Evolutionary conservation across 441 rosid genomes (phyloP).

Genomic region (Gossypium schwendimanii): DNA sequence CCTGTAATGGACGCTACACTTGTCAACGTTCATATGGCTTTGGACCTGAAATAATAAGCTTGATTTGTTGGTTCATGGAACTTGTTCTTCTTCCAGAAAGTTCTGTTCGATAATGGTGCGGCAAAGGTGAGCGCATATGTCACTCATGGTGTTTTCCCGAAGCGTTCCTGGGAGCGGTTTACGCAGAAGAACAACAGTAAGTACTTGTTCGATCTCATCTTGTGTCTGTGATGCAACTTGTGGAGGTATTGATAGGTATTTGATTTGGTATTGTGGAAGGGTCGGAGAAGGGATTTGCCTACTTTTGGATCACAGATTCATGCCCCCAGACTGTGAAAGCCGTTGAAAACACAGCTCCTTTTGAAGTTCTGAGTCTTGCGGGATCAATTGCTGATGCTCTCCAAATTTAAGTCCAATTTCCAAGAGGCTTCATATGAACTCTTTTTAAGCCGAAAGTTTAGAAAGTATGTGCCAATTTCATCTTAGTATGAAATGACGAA

Average conservation of each 20-base stretch:
- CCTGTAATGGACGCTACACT: background rate
- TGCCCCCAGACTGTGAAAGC: conserved; percentile 83
- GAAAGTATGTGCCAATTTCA: no score
- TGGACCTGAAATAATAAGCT: background rate
- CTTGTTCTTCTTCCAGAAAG: conserved; percentile 53
- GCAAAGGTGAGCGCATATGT: conserved; percentile 92
- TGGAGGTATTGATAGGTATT: conserved; percentile 3
- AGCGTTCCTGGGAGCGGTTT: conserved; percentile 85
- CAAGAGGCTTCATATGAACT: background rate
- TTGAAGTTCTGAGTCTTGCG: conserved; percentile 82
- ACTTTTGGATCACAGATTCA: conserved; percentile 96
- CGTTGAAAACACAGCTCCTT: conserved; percentile 64
- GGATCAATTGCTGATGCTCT: conserved; percentile 84
- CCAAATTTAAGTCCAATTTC: conserved; percentile 41
- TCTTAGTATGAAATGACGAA: no score
- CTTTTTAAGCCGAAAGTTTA: background rate
- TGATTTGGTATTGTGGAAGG: conserved; percentile 23
- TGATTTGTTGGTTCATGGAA: background rate
- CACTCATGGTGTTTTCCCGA: conserved; percentile 94
- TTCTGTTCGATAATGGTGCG: conserved; percentile 78
- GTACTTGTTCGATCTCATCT: background rate
- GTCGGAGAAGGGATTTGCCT: conserved; percentile 49
- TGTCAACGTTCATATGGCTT: background rate
- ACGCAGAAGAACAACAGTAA: conserved; percentile 50
- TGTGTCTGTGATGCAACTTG: background rate